These are phyloP conservation scores for Dactylella cylindrospora DNA, from an alignment of 2,329 filamentous ascomycete species.

Conservation along the genomic window DNA sequence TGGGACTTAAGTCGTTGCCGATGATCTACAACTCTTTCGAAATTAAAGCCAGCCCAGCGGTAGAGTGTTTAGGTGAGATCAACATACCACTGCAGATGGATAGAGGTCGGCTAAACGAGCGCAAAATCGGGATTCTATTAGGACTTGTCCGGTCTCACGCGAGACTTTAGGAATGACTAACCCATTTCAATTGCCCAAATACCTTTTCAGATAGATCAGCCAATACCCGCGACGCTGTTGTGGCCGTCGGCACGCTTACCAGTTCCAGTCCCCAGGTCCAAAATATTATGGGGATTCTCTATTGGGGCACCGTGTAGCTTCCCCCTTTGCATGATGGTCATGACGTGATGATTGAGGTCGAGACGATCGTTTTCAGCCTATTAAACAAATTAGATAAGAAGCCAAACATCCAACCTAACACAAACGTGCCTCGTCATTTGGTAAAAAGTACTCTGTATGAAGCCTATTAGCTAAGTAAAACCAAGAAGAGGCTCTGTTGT, in stretches of 20 bases:
- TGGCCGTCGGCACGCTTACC: too few species aligned
- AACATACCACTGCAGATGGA: constrained; percentile 47
- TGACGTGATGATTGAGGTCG: constrained; percentile 51
- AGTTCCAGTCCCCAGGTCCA: constrained; percentile 58
- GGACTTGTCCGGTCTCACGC: background rate
- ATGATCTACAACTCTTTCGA: constrained; percentile 31
- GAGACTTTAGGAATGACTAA: too few species aligned
- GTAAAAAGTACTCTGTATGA: constrained; percentile 20
- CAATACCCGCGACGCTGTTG: too few species aligned
- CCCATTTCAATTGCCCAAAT: constrained; percentile 50
- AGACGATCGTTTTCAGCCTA: constrained; percentile 38
- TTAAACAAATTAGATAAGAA: background rate
- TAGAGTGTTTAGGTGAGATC: background rate
- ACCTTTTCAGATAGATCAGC: constrained; percentile 47
- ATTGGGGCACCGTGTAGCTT: constrained; percentile 55
- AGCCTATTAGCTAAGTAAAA: too few species aligned
- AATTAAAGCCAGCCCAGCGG: background rate
- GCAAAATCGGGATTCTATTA: background rate
- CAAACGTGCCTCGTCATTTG: constrained; percentile 21
- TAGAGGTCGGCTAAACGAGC: constrained; percentile 48
- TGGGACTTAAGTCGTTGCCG: constrained; percentile 50
- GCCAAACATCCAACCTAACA: background rate
- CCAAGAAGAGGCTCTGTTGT: background rate
- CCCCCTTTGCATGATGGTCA: constrained; percentile 53
- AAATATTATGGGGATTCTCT: constrained; percentile 56